A percentile compares a stretch with the other conserved stretches of the same genome.
Evolutionary conservation across 148 eudicot species (phyloP).

Genomic region (Vaccinium myrtillus): DNA sequence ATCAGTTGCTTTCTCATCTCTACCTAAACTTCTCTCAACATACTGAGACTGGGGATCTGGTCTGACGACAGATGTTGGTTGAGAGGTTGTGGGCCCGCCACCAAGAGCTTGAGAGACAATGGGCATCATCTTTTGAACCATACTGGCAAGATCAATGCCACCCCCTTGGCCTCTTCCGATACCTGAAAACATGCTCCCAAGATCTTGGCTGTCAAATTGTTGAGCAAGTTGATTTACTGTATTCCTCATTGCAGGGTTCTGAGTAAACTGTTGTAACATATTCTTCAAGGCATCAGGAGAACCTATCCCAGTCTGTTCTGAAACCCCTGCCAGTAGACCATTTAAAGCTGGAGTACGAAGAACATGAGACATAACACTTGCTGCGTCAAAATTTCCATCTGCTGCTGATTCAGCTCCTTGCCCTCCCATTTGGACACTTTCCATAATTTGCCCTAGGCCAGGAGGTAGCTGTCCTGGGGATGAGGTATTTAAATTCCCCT

Average conservation of each 20-base stretch:
- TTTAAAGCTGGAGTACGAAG: conserved; percentile 70
- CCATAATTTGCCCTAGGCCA: conserved; percentile 26
- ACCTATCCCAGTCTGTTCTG: conserved; percentile 81
- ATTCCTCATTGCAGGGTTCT: conserved; percentile 78
- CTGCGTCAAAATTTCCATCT: conserved; percentile 47
- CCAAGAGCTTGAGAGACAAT: conserved; percentile 88
- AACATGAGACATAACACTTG: conserved; percentile 71
- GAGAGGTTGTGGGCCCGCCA: conserved; percentile 42
- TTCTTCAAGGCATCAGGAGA: conserved; percentile 78
- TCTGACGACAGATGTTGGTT: conserved; percentile 20
- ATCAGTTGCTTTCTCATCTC: conserved; percentile 23
- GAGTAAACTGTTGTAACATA: conserved; percentile 80
- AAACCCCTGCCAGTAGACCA: conserved; percentile 76
- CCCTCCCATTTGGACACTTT: conserved; percentile 22
- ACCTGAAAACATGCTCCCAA: conserved; percentile 64
- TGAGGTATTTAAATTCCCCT: conserved; percentile 25
- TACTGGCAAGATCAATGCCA: conserved; percentile 68
- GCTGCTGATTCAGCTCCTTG: conserved; percentile 37
- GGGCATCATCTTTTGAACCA: conserved; percentile 99
- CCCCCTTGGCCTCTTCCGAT: conserved; percentile 56
- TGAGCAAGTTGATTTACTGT: conserved; percentile 91
- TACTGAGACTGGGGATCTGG: conserved; percentile 26
- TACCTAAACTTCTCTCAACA: conserved; percentile 20
- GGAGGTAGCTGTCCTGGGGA: conserved; percentile 29
- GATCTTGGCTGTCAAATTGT: conserved; percentile 62